Evolutionary conservation across 768 basidiomycete genomes (phyloP).

Genomic region (Lactarius hengduanensis): DNA sequence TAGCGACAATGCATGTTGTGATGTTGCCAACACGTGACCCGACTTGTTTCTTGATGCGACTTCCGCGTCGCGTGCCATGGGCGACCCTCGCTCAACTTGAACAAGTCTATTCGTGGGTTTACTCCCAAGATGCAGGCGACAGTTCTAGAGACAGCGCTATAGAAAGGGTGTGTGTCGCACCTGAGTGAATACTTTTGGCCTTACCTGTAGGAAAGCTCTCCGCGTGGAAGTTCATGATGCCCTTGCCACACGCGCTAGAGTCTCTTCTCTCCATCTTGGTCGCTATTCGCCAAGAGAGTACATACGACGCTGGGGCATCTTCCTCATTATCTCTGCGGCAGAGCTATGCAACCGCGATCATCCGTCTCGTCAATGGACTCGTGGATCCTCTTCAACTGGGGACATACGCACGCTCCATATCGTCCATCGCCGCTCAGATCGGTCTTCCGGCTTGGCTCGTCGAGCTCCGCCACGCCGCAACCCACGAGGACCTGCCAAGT

Average conservation of each 20-base stretch:
- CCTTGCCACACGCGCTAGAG: slow-evolving; percentile 81
- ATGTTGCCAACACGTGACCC: not conserved
- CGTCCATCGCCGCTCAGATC: slow-evolving; percentile 81
- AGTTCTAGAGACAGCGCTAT: slow-evolving; percentile 58
- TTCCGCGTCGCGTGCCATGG: slow-evolving; percentile 85
- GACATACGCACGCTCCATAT: slow-evolving; percentile 86
- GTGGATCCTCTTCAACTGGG: slow-evolving; percentile 93
- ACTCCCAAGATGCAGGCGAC: slow-evolving; percentile 56
- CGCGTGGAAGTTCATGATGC: slow-evolving; percentile 73
- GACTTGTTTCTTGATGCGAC: slow-evolving; percentile 25
- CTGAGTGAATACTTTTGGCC: not conserved
- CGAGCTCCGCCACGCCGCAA: slow-evolving; percentile 90
- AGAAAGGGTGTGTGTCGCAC: slow-evolving; percentile 51
- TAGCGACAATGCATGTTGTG: slow-evolving; percentile 2
- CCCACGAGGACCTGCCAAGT: slow-evolving; percentile 92
- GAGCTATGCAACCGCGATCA: slow-evolving; percentile 75
- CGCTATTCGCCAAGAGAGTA: slow-evolving; percentile 56
- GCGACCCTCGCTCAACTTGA: slow-evolving; percentile 65
- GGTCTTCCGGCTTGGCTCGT: slow-evolving; percentile 88
- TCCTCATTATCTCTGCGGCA: slow-evolving; percentile 62
- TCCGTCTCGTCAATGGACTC: slow-evolving; percentile 90
- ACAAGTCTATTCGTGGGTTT: slow-evolving; percentile 75
- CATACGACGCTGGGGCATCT: slow-evolving; percentile 28
- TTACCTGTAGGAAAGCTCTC: slow-evolving; percentile 50
- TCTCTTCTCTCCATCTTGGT: slow-evolving; percentile 63